Percentiles rank a stretch among this genome's conserved stretches.
Conservation (phyloP, 768 basidiomycete genomes). For the Collybia nuda region DNA sequence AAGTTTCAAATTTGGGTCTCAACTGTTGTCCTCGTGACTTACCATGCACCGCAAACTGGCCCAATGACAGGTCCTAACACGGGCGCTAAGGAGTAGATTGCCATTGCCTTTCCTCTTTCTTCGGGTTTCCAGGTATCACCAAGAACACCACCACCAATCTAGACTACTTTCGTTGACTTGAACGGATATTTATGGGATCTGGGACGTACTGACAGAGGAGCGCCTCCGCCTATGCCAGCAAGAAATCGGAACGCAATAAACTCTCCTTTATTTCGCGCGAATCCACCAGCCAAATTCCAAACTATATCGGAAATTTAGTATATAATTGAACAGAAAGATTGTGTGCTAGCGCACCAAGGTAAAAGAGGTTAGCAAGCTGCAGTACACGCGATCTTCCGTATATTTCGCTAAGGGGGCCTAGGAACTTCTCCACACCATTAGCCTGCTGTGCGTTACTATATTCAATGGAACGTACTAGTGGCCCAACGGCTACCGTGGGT, state of each 20-base stretch:
- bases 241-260: slow-evolving; percentile 70
- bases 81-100: slow-evolving; percentile 65
- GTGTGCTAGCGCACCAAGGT: slow-evolving; percentile 42
- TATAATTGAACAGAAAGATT: too few species aligned
- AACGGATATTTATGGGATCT: slow-evolving; percentile 37
- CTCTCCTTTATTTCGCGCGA: slow-evolving; percentile 55
- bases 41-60: slow-evolving; percentile 64
- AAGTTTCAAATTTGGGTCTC: background rate
- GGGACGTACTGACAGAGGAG: slow-evolving; percentile 58
- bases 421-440: slow-evolving; percentile 22
- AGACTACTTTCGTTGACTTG: slow-evolving; percentile 10
- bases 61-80: slow-evolving; percentile 66
- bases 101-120: slow-evolving; percentile 62
- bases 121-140: slow-evolving; percentile 63
- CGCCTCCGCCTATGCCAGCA: slow-evolving; percentile 71
- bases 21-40: background rate
- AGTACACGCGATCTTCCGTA: slow-evolving; percentile 65
- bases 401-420: slow-evolving; percentile 71
- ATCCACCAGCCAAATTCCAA: slow-evolving; percentile 67
- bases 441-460: too few species aligned
- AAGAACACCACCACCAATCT: slow-evolving; percentile 65
- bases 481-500: slow-evolving; percentile 43
- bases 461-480: slow-evolving; percentile 31
- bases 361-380: slow-evolving; percentile 66
- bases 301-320: slow-evolving; percentile 20